Evolutionary conservation across 2,329 filamentous ascomycete species (phyloP), one percentile per base, ranked within the genome.

Genomic region (Colletotrichum godetiae): DNA sequence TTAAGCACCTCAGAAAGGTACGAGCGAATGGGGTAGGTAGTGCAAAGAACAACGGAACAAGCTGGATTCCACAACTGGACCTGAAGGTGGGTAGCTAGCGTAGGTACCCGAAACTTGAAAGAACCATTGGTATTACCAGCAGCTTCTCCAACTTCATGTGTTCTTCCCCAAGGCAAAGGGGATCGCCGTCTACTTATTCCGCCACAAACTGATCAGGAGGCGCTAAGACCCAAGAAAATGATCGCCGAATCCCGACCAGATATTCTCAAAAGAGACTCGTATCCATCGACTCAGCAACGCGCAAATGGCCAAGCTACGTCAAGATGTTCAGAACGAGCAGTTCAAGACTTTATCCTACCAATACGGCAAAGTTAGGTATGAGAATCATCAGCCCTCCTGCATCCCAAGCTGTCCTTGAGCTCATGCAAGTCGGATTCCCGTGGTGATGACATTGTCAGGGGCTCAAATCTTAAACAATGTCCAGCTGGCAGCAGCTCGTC

Each of bases 381-480:
- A 33, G n/a, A 33, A 29, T n/a, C 46, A n/a, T 49, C 42, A 49
- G 15, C 42, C 42, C 42, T 49, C 42, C 42, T 49, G 42, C 19
- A 49, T 49, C 19, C 7, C 46, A 27, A 35, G 49, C 24, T 22
- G 37, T 42, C 56, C 37, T 64, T 59, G n/a, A 58, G 13, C 42
- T 58, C 15, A 49, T 55, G 42, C 57, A 5, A 64, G 52, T n/a
- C 52, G 52, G 24, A 63, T 63, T 53, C 53, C 65, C 52, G 31
- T 63, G 58, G 53, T 37, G 42, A 72, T 72, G 59, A 42, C 70
- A 72, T 56, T 57, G 33, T 66, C 55, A 66, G 70, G 70, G 67
- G 67, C 56, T 65, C 60, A 61, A 60, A 60, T 66, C 57, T 52
- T 46, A 53, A 35, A 65, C 35, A 65, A 37, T 72, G 19, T 73